These are phyloP conservation scores for Talaromyces sp. DNA, from an alignment of 2,329 filamentous ascomycete genomes.

Conservation along the genomic window DNA sequence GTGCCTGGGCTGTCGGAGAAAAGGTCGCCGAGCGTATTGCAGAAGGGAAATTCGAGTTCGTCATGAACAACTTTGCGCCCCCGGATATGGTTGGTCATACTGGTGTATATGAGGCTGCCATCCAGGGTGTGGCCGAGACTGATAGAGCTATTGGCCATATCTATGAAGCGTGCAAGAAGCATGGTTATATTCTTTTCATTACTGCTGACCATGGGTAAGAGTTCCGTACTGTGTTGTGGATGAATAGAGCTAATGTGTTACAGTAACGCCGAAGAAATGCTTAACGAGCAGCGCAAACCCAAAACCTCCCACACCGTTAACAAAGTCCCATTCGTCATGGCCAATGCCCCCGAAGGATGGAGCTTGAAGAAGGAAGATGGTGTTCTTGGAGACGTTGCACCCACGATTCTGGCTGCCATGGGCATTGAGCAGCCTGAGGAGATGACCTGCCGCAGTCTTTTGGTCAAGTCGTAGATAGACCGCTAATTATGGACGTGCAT, in stretches of 20 bases:
- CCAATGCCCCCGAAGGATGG: conserved; percentile 88
- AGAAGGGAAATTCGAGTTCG: conserved; percentile 85
- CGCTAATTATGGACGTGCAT: neutral
- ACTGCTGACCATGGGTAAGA: conserved; percentile 86
- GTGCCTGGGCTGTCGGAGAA: conserved; percentile 80
- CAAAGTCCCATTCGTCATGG: conserved; percentile 97
- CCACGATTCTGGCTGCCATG: conserved; percentile 89
- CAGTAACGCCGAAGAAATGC: conserved; percentile 96
- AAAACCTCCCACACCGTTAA: conserved; percentile 99
- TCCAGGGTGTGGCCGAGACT: conserved; percentile 78
- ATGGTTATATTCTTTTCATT: conserved; percentile 90
- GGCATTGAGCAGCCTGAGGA: conserved; percentile 83
- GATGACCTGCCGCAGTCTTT: conserved; percentile 83
- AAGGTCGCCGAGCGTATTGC: conserved; percentile 84
- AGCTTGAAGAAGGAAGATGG: conserved; percentile 78
- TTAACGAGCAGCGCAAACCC: conserved; percentile 89
- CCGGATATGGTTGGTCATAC: conserved; percentile 99
- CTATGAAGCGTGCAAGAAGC: conserved; percentile 88
- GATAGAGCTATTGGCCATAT: conserved; percentile 93
- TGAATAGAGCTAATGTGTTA: conserved; percentile 7
- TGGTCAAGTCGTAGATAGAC: conserved; percentile 60
- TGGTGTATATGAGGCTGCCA: conserved; percentile 91
- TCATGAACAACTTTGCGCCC: conserved; percentile 99
- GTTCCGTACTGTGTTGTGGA: neutral
- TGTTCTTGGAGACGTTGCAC: conserved; percentile 95